A percentile compares a stretch with the other conserved stretches of the same genome.
Evolutionary conservation across 2,329 filamentous ascomycete species (phyloP).

Genomic region (Ceratocystis huliohia): DNA sequence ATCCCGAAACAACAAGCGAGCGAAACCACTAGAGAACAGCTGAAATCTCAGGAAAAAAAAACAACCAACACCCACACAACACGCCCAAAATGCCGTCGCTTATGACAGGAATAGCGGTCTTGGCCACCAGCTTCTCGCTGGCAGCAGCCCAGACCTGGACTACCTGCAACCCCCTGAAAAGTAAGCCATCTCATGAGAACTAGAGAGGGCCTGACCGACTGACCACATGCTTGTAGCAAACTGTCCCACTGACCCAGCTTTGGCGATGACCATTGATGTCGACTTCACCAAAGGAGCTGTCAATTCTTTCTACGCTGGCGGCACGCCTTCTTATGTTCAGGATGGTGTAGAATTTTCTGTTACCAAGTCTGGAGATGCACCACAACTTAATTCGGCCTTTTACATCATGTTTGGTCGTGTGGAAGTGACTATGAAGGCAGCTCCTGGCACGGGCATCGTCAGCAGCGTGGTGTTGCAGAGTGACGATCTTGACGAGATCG

Average conservation of each 20-base stretch:
- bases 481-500: constrained; percentile 87
- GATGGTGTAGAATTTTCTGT: constrained; percentile 78
- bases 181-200: constrained; percentile 24
- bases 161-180: constrained; percentile 31
- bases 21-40: neutral
- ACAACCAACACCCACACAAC: neutral
- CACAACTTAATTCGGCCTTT: constrained; percentile 78
- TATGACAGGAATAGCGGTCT: constrained; percentile 20
- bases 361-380: constrained; percentile 62
- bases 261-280: constrained; percentile 69
- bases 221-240: constrained; percentile 30
- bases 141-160: constrained; percentile 32
- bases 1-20: neutral
- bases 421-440: constrained; percentile 71
- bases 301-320: constrained; percentile 61
- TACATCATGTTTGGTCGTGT: constrained; percentile 99
- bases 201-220: constrained; percentile 11
- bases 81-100: constrained; percentile 8
- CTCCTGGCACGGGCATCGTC: constrained; percentile 81
- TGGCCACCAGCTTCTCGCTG: constrained; percentile 24
- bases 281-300: constrained; percentile 72
- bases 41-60: constrained; percentile 1
- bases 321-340: constrained; percentile 54
- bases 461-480: constrained; percentile 86
- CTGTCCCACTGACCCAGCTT: constrained; percentile 65